phyloP scores from a whole-genome alignment of 2,329 filamentous ascomycete species.

The Diplodia intermedia region DNA sequence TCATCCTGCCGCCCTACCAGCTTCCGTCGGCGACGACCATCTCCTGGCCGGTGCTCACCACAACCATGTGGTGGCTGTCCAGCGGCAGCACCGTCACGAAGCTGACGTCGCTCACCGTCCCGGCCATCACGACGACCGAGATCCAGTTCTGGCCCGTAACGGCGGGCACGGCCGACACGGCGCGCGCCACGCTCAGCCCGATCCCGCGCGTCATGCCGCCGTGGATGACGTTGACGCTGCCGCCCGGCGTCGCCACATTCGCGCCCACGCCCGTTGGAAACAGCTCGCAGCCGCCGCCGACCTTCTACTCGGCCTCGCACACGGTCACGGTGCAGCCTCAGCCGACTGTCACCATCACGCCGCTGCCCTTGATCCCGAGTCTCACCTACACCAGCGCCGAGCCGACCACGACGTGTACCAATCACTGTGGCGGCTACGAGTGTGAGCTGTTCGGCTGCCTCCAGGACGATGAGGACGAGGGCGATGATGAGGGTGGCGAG shows the following conservation, averaged over 20 bases:
- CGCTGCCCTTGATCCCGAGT: slow-evolving; percentile 1
- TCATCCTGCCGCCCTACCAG: slow-evolving; percentile 31
- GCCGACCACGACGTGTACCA: slow-evolving; percentile 17
- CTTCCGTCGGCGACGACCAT: slow-evolving; percentile 29
- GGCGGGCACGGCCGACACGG: slow-evolving; percentile 12
- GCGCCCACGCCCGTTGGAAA: background rate
- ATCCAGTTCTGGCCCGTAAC: slow-evolving; percentile 33
- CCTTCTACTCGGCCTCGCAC: background rate
- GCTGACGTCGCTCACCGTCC: slow-evolving; percentile 10
- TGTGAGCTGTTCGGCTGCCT: slow-evolving; percentile 27
- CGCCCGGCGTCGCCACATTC: background rate
- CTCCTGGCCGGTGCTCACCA: slow-evolving; percentile 25
- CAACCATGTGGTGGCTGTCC: slow-evolving; percentile 17
- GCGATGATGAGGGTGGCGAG: background rate
- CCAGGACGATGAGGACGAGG: background rate
- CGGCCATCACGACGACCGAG: slow-evolving; percentile 29
- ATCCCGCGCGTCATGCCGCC: background rate
- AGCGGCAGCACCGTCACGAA: background rate
- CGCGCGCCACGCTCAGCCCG: slow-evolving; percentile 17
- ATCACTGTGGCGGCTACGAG: slow-evolving; percentile 24
- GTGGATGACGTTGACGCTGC: background rate
- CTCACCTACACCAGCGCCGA: slow-evolving; percentile 10
- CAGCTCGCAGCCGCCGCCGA: background rate
- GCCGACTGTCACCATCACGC: background rate
- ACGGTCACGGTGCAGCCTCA: background rate